Conservation (phyloP, 2,329 filamentous ascomycete genomes). For the Beauveria pseudobassiana region DNA sequence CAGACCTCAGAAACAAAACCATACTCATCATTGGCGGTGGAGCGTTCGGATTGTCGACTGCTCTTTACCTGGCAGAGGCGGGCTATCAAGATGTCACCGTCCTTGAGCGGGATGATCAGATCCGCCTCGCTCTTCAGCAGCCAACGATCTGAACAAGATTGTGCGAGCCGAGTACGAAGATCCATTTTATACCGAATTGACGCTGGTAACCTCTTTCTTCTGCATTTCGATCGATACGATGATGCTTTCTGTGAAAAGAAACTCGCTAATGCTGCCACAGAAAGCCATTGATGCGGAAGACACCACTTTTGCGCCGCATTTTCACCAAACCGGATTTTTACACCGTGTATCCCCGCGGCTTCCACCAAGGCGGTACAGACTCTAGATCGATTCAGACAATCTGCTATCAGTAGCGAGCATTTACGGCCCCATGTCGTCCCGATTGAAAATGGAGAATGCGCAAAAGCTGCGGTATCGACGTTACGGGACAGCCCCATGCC, state of each 20-base stretch:
- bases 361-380: slow-evolving; percentile 40
- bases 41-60: neutral
- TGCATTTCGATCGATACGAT: neutral
- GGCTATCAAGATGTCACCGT: slow-evolving; percentile 30
- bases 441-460: slow-evolving; percentile 22
- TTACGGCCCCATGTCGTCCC: slow-evolving; percentile 33
- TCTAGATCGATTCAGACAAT: slow-evolving; percentile 18
- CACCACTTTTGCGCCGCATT: slow-evolving; percentile 44
- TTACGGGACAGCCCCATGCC: slow-evolving; percentile 38
- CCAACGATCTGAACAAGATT: slow-evolving; percentile 56
- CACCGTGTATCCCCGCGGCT: slow-evolving; percentile 40
- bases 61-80: neutral
- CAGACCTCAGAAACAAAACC: neutral
- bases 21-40: neutral
- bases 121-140: slow-evolving; percentile 42
- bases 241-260: no score
- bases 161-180: slow-evolving; percentile 52
- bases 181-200: slow-evolving; percentile 46
- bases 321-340: slow-evolving; percentile 33
- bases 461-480: slow-evolving; percentile 30
- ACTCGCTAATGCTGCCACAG: neutral
- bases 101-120: slow-evolving; percentile 30
- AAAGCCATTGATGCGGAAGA: slow-evolving; percentile 45
- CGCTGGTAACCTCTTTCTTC: slow-evolving; percentile 32
- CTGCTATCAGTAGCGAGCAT: slow-evolving; percentile 27